phyloP scores from a whole-genome alignment of 331 rosid genomes.

The Spiraea crenata region DNA sequence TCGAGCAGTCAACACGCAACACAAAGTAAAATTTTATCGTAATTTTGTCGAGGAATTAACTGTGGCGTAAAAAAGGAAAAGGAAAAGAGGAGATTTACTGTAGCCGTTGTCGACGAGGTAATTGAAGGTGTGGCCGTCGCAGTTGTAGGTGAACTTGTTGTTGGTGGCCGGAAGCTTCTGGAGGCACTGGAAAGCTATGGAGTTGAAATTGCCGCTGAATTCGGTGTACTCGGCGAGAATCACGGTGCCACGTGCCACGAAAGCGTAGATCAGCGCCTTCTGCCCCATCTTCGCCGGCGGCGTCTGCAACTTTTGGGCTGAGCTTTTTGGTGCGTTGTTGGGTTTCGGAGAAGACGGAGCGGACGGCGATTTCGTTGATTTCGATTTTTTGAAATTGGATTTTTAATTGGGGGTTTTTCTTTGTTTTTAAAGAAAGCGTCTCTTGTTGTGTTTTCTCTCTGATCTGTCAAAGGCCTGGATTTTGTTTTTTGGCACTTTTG shows the following conservation, averaged over 20 bases:
- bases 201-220: constrained; percentile 92
- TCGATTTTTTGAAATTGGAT: neutral
- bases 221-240: constrained; percentile 91
- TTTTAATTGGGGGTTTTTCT: neutral
- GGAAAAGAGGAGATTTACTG: constrained; percentile 42
- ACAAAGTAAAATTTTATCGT: too few species aligned
- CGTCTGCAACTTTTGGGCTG: neutral
- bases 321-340: neutral
- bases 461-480: neutral
- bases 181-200: constrained; percentile 95
- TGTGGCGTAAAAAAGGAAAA: neutral
- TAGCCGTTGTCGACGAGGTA: constrained; percentile 87
- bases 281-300: constrained; percentile 41
- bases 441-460: neutral
- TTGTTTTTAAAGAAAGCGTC: too few species aligned
- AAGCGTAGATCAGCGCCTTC: constrained; percentile 86
- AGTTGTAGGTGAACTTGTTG: constrained; percentile 94
- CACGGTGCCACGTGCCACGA: constrained; percentile 86
- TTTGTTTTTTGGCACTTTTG: neutral
- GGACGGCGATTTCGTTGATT: neutral
- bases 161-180: constrained; percentile 92
- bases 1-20: neutral
- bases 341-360: constrained; percentile 17
- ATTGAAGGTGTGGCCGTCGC: constrained; percentile 88
- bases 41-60: neutral